Percentiles rank a stretch among this genome's conserved stretches.
These are phyloP conservation scores for Cutaneotrichosporon spelunceum DNA, from an alignment of 1,284 basidiomycete species.

Conservation along the genomic window DNA sequence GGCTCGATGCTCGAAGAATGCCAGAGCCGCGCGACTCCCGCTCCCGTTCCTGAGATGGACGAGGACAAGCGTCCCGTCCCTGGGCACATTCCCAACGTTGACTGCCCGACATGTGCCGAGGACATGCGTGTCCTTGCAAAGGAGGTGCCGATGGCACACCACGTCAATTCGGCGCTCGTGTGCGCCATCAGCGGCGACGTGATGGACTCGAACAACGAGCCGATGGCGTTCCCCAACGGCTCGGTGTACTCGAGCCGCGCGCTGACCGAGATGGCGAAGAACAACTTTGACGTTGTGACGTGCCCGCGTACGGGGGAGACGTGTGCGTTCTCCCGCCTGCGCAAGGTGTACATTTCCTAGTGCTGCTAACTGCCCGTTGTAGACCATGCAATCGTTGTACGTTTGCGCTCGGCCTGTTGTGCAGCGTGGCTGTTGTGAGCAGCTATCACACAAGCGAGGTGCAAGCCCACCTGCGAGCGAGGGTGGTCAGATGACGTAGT, in stretches of 20 bases:
- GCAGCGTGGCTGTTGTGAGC: no score
- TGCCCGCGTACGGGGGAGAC: constrained; percentile 72
- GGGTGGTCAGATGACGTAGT: no score
- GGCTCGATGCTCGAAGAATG: constrained; percentile 10
- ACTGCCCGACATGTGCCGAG: constrained; percentile 85
- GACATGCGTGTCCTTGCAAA: constrained; percentile 72
- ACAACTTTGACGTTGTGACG: constrained; percentile 66
- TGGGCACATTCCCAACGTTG: constrained; percentile 64
- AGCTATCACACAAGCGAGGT: no score
- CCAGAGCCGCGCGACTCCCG: neutral
- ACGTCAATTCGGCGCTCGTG: constrained; percentile 91
- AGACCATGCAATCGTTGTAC: neutral
- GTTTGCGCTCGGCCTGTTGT: no score
- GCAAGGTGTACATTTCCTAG: constrained; percentile 69
- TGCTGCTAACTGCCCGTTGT: neutral
- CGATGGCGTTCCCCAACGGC: constrained; percentile 87
- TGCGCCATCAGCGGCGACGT: constrained; percentile 85
- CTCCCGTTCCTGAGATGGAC: constrained; percentile 4
- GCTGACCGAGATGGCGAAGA: constrained; percentile 74
- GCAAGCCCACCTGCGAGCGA: no score
- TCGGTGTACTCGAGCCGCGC: constrained; percentile 88
- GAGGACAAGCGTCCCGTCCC: constrained; percentile 24
- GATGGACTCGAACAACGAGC: constrained; percentile 90
- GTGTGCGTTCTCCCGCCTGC: constrained; percentile 64
- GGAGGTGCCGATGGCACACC: constrained; percentile 89